phyloP scores from a whole-genome alignment of 2,329 filamentous ascomycete genomes.

The Nigrospora sphaerica region DNA sequence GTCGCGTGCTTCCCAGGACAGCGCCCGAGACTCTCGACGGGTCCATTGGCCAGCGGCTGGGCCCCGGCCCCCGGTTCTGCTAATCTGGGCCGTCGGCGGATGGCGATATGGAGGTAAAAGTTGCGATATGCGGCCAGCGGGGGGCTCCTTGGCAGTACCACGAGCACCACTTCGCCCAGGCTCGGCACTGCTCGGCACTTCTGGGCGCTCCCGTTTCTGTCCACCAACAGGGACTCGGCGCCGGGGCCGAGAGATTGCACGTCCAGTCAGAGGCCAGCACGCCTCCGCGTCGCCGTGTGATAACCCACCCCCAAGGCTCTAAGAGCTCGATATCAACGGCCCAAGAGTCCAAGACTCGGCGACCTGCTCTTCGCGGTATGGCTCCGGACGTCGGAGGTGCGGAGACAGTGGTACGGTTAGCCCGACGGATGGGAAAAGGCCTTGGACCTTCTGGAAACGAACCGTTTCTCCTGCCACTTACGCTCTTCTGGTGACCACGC shows the following conservation, averaged over 20 bases:
- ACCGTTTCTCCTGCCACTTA: not conserved
- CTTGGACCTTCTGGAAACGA: constrained; percentile 1
- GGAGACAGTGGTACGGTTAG: not conserved
- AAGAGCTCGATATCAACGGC: not conserved
- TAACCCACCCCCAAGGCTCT: not conserved
- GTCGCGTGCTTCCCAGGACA: no score
- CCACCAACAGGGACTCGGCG: not conserved
- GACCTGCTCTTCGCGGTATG: not conserved
- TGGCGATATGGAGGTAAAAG: no score
- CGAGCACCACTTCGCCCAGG: not conserved
- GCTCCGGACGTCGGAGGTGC: not conserved
- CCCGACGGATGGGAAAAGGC: not conserved
- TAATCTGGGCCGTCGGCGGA: no score
- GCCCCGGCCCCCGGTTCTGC: no score
- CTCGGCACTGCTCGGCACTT: not conserved
- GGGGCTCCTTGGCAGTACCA: no score
- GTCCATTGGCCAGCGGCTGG: no score
- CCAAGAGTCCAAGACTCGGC: not conserved
- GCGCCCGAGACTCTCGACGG: no score
- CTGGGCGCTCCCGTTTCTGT: not conserved
- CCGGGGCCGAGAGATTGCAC: not conserved
- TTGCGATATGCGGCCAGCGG: no score
- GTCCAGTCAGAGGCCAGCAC: not conserved
- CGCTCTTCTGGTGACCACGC: not conserved
- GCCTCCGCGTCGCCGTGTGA: not conserved